Percentiles rank a stretch among this genome's conserved stretches.
Conservation (phyloP, 306 rosid genomes). For the Lupinus albus region DNA sequence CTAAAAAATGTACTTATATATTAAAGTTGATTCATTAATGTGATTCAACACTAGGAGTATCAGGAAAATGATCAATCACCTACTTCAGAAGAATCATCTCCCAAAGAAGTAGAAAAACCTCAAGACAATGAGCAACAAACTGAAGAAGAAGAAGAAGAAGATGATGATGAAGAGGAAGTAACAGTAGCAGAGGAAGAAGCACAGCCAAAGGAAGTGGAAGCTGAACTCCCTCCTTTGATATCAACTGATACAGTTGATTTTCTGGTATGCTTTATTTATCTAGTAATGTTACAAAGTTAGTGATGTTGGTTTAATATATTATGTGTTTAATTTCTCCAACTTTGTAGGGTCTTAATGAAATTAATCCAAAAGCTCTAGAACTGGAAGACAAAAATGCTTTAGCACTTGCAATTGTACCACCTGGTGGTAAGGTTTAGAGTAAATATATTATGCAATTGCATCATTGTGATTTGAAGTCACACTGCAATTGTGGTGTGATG, state of each 20-base stretch:
- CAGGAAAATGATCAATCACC: constrained; percentile 53
- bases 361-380: constrained; percentile 69
- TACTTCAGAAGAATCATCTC: constrained; percentile 49
- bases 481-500: too few species aligned
- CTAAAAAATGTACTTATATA: not conserved
- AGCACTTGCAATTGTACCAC: constrained; percentile 86
- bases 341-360: constrained; percentile 73
- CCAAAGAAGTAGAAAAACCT: constrained; percentile 53
- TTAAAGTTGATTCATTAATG: constrained; percentile 1
- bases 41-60: constrained; percentile 58
- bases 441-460: constrained; percentile 12
- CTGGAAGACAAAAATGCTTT: constrained; percentile 81
- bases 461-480: too few species aligned
- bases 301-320: constrained; percentile 19
- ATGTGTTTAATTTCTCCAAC: not conserved
- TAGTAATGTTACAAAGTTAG: not conserved
- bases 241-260: constrained; percentile 64
- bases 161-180: constrained; percentile 53
- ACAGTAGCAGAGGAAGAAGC: constrained; percentile 50
- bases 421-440: constrained; percentile 64
- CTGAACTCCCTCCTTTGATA: constrained; percentile 71
- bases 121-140: constrained; percentile 51
- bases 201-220: constrained; percentile 50
- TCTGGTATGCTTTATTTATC: constrained; percentile 53
- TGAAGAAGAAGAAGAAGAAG: constrained; percentile 56